Percentiles rank a stretch among this genome's conserved stretches.
Evolutionary conservation across 768 basidiomycete species (phyloP).

Genomic region (Hypholoma sublateritium): DNA sequence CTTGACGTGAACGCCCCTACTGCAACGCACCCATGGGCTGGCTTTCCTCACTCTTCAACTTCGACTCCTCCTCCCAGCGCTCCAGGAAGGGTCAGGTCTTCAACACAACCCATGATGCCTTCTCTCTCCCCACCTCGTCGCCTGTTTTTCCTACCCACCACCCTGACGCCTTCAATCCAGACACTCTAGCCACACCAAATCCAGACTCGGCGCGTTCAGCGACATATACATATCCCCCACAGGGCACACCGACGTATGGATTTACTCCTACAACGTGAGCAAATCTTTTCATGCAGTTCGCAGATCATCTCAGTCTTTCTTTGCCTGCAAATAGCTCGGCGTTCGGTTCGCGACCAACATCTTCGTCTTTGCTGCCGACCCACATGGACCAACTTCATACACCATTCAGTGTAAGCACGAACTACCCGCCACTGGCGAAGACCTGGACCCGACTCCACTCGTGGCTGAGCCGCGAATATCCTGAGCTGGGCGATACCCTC

Average conservation of each 20-base stretch:
- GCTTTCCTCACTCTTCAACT: constrained; percentile 65
- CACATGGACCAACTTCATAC: constrained; percentile 56
- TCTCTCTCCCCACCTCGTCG: constrained; percentile 78
- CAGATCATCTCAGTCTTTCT: constrained; percentile 2
- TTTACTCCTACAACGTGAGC: constrained; percentile 61
- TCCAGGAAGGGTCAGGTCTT: constrained; percentile 64
- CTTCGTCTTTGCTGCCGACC: constrained; percentile 63
- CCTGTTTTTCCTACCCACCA: constrained; percentile 48
- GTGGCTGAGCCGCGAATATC: constrained; percentile 87
- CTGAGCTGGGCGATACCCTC: constrained; percentile 93
- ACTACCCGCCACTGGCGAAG: constrained; percentile 76
- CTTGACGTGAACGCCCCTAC: constrained; percentile 8
- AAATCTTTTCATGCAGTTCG: background rate
- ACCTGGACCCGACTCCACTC: constrained; percentile 83
- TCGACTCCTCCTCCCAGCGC: constrained; percentile 45
- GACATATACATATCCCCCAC: constrained; percentile 80
- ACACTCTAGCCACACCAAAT: constrained; percentile 50
- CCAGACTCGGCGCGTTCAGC: constrained; percentile 40
- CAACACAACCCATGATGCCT: constrained; percentile 83
- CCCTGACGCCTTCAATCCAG: constrained; percentile 60
- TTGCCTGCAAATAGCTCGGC: constrained; percentile 30
- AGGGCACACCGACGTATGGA: constrained; percentile 54
- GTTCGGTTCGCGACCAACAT: constrained; percentile 44
- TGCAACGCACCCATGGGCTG: constrained; percentile 57
- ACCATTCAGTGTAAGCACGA: constrained; percentile 37